These are phyloP conservation scores for Prunus yedoensis DNA, from an alignment of 331 rosid genomes.

Conservation along the genomic window DNA sequence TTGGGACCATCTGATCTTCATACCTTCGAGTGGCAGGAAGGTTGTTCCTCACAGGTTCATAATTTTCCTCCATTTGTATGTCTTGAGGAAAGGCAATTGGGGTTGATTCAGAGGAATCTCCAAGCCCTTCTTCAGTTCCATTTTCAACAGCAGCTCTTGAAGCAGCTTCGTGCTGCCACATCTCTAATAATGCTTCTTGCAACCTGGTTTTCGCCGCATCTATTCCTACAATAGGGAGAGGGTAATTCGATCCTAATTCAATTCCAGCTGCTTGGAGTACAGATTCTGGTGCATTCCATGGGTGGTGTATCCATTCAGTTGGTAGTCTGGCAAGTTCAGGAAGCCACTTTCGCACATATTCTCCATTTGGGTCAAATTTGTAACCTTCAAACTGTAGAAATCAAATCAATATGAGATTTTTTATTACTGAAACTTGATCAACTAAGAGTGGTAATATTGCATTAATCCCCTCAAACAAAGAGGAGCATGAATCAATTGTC, in stretches of 20 bases:
- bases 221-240: conserved; percentile 79
- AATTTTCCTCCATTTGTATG: conserved; percentile 70
- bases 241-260: conserved; percentile 87
- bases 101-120: conserved; percentile 75
- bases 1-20: conserved; percentile 92
- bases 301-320: conserved; percentile 96
- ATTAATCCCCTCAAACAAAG: conserved; percentile 1
- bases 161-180: conserved; percentile 87
- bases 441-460: not conserved
- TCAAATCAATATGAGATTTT: not conserved
- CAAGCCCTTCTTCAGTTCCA: conserved; percentile 93
- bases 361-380: conserved; percentile 86
- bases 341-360: conserved; percentile 92
- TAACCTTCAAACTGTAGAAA: conserved; percentile 77
- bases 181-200: conserved; percentile 64
- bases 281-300: conserved; percentile 90
- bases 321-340: conserved; percentile 91
- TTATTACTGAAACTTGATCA: not conserved
- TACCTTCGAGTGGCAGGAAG: conserved; percentile 47
- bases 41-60: conserved; percentile 54
- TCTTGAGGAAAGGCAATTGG: conserved; percentile 71
- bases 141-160: conserved; percentile 78
- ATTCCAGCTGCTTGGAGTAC: conserved; percentile 93
- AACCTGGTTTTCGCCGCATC: conserved; percentile 73
- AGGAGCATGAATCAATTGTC: not conserved